Conservation (phyloP, 2,329 filamentous ascomycete genomes). For the Xylaria sp. region DNA sequence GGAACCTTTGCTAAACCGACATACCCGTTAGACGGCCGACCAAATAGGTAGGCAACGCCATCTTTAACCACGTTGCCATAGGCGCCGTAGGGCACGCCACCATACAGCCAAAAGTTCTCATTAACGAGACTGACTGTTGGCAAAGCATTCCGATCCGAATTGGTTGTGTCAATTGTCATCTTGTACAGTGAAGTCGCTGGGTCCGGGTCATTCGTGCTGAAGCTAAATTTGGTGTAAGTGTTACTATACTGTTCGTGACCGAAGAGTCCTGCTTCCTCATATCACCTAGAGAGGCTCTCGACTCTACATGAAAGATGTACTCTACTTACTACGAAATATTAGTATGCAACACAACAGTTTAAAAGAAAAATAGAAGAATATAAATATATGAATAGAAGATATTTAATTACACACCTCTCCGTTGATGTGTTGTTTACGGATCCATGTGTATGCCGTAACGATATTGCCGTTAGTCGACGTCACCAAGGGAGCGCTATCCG, state of each 20-base stretch:
- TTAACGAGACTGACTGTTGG: constrained; percentile 40
- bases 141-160: constrained; percentile 35
- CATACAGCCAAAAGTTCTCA: constrained; percentile 42
- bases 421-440: constrained; percentile 40
- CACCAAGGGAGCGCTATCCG: constrained; percentile 43
- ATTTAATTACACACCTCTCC: constrained; percentile 25
- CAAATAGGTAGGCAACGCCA: constrained; percentile 42
- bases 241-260: constrained; percentile 14
- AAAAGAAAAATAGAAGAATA: neutral
- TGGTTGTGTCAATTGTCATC: constrained; percentile 35
- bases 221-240: constrained; percentile 16
- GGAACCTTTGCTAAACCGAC: constrained; percentile 41
- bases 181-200: constrained; percentile 44
- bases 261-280: neutral
- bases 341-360: neutral
- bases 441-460: constrained; percentile 44
- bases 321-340: constrained; percentile 32
- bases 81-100: constrained; percentile 39
- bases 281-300: neutral
- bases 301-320: neutral
- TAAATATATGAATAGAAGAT: neutral
- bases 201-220: constrained; percentile 37
- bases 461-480: constrained; percentile 32
- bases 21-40: constrained; percentile 31
- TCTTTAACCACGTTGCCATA: constrained; percentile 42